phyloP scores from a whole-genome alignment of 352 stramenopile genomes.

The Phytopythium sindhum region DNA sequence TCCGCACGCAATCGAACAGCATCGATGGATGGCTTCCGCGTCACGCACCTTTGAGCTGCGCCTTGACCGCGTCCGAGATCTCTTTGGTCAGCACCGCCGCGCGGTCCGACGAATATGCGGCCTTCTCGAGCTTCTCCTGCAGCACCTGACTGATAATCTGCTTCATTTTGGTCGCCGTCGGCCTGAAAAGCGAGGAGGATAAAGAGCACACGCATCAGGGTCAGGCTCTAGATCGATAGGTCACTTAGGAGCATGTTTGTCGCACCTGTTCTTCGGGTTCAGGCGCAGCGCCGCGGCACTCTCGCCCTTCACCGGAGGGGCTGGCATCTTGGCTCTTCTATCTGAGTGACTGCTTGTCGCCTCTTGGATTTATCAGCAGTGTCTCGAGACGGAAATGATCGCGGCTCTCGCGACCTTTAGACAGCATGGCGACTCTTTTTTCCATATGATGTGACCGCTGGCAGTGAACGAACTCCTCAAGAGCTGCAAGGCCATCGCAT shows the following conservation, averaged over 20 bases:
- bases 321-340: slow-evolving; percentile 29
- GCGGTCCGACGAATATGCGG: slow-evolving; percentile 69
- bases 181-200: slow-evolving; percentile 17
- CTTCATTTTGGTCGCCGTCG: slow-evolving; percentile 81
- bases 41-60: slow-evolving; percentile 65
- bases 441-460: not conserved
- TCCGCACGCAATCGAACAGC: not conserved
- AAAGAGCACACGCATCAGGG: not conserved
- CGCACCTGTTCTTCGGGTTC: slow-evolving; percentile 23
- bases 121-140: slow-evolving; percentile 61
- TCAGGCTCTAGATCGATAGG: not conserved
- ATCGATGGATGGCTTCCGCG: not conserved
- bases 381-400: not conserved
- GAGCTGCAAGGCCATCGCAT: not conserved
- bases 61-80: slow-evolving; percentile 84
- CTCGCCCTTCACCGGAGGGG: slow-evolving; percentile 30
- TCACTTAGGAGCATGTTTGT: too few relatives aligned
- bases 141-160: slow-evolving; percentile 66
- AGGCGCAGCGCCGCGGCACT: slow-evolving; percentile 41
- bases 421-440: not conserved
- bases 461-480: too few relatives aligned
- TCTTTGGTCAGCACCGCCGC: slow-evolving; percentile 79
- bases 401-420: not conserved
- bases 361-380: not conserved
- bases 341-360: not conserved